Conservation (phyloP, 2,329 filamentous ascomycete genomes). For the Aureobasidium sp. region DNA sequence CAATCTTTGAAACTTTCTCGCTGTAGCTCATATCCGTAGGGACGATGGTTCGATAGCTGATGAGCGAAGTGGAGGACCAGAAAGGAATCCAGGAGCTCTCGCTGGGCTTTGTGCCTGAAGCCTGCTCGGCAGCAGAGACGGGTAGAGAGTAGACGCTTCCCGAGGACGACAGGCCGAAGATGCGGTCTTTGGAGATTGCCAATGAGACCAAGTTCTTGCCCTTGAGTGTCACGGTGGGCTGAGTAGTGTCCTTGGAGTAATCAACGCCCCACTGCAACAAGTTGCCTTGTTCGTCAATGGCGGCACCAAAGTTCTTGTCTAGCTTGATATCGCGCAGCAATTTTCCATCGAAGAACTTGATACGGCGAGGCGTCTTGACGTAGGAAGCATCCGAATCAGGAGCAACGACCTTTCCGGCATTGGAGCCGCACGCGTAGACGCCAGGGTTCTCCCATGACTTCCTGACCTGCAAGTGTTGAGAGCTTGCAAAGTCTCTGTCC, state of each 20-base stretch:
- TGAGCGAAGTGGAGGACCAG: conserved; percentile 49
- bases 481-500: conserved; percentile 67
- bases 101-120: conserved; percentile 52
- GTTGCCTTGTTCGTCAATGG: conserved; percentile 80
- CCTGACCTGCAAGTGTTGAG: conserved; percentile 81
- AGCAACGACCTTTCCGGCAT: conserved; percentile 74
- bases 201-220: conserved; percentile 76
- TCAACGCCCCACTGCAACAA: conserved; percentile 84
- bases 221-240: conserved; percentile 62
- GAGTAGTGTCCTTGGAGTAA: conserved; percentile 56
- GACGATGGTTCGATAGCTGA: conserved; percentile 67
- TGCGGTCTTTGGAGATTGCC: conserved; percentile 69
- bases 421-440: conserved; percentile 90
- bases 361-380: conserved; percentile 71
- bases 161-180: conserved; percentile 66
- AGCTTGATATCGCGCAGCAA: conserved; percentile 82
- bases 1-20: conserved; percentile 67
- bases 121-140: conserved; percentile 64
- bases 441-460: conserved; percentile 74
- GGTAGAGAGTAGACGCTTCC: conserved; percentile 82
- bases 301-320: conserved; percentile 71
- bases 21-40: conserved; percentile 56
- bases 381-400: conserved; percentile 68
- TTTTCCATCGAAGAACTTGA: conserved; percentile 75
- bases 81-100: conserved; percentile 67